Evolutionary conservation across 208 protist genomes (phyloP), one percentile per base, ranked within the genome.

Genomic region (Acanthamoeba divionensis): DNA sequence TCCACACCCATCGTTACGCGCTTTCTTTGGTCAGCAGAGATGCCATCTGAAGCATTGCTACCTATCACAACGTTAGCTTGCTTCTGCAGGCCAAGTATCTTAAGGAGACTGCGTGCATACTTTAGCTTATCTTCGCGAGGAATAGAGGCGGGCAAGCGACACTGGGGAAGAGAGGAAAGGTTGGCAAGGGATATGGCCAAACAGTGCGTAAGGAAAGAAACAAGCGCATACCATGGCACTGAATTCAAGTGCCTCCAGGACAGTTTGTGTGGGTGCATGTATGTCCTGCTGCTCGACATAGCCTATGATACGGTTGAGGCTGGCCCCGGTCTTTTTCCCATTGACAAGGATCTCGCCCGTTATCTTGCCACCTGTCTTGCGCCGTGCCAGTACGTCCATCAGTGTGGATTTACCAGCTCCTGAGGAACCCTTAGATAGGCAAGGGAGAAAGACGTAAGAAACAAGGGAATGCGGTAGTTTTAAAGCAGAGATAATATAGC

Each of bases 241-340:
- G 77, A 50, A 86, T 26, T 67, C 54, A 13, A 86, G 77, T 18
- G 77, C 77, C 31, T 93, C 91, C 15, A 50, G 66, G 0, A 93
- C 92, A n/a, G 92, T 93, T 67, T 91, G 89, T 33, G 71, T 91
- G 48, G 92, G 89, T 38, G 63, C 69, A 13, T 91, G 41, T 38
- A 91, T 62, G 67, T 93, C 92, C 45, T 90, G 57, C 60, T 93
- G 92, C 63, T 93, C 92, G 29, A 93, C 92, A 48, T 93, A 93
- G 5, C 79, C 92, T 47, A 82, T 67, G 18, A 87, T 60, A 41
- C 89, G 65, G 24, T 91, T 91, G 24, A 92, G 91, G 62, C 55
- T 90, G 47, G 77, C 62, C 3, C 57, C 47, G 29, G 75, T 45
- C 50, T 55, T 48, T 24, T 36, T 13, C 52, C 91, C 91, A 62